Conservation (phyloP, 208 protist genomes). For the Herpetomonas samuelpessoai region DNA sequence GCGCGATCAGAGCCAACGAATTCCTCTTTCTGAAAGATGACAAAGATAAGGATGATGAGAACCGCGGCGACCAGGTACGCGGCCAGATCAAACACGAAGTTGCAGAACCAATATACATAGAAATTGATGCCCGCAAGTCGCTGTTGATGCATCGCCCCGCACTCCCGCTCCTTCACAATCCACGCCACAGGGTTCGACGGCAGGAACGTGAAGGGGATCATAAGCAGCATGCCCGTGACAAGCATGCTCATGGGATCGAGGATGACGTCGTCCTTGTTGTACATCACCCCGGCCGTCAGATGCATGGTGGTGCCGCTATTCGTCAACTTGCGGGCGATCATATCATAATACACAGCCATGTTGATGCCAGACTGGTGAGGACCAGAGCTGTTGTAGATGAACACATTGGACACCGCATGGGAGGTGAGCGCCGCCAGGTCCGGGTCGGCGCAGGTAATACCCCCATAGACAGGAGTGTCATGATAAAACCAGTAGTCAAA, state of each 20-base stretch:
- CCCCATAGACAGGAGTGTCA: conserved; percentile 2
- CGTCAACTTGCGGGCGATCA: conserved; percentile 37
- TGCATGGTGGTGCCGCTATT: neutral
- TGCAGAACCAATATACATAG: conserved; percentile 51
- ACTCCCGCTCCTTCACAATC: conserved; percentile 54
- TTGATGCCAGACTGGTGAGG: conserved; percentile 20
- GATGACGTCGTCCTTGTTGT: neutral
- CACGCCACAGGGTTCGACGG: conserved; percentile 49
- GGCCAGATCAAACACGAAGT: conserved; percentile 55
- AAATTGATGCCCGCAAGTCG: conserved; percentile 37
- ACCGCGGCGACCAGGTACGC: conserved; percentile 35
- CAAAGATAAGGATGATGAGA: conserved; percentile 35
- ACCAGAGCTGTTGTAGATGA: conserved; percentile 14
- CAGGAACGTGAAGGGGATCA: conserved; percentile 67
- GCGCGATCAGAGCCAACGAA: conserved; percentile 26
- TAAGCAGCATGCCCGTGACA: conserved; percentile 36
- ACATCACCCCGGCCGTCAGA: neutral
- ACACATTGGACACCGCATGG: conserved; percentile 1
- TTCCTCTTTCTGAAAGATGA: conserved; percentile 32
- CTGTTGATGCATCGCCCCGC: conserved; percentile 43
- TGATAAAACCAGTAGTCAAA: conserved; percentile 33
- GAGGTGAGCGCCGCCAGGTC: neutral
- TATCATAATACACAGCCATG: conserved; percentile 87
- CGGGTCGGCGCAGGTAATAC: conserved; percentile 17
- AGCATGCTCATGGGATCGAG: conserved; percentile 18